Evolutionary conservation across 345 rosid genomes (phyloP).

Genomic region (Passiflora organensis): DNA sequence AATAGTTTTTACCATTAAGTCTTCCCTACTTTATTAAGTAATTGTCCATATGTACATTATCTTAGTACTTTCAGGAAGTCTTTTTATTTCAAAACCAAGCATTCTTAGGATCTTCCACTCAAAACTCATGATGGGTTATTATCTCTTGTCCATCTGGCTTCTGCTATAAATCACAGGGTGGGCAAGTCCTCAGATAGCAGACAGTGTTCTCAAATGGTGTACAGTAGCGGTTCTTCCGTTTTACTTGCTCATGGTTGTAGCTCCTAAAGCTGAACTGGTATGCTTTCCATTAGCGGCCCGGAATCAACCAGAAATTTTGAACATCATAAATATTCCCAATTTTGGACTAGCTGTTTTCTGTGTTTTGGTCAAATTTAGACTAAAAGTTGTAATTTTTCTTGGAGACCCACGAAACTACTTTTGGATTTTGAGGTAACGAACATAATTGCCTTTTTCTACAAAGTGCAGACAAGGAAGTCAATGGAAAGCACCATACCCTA

Average conservation of each 20-base stretch:
- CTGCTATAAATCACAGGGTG: constrained; percentile 42
- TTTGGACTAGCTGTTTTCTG: neutral
- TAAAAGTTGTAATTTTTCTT: neutral
- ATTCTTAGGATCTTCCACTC: neutral
- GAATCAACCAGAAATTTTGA: too few species aligned
- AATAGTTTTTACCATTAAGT: neutral
- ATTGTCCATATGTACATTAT: neutral
- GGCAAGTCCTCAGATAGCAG: constrained; percentile 59
- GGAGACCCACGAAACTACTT: too few species aligned
- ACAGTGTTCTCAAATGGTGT: constrained; percentile 59
- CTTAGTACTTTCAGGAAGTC: neutral
- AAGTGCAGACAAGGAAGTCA: constrained; percentile 64
- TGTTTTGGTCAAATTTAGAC: neutral
- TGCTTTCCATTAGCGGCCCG: too few species aligned
- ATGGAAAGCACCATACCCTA: constrained; percentile 70
- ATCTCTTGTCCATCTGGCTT: neutral
- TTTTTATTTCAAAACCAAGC: neutral
- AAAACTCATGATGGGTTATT: neutral
- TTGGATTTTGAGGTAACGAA: neutral
- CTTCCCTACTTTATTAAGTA: neutral
- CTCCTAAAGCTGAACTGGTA: constrained; percentile 82
- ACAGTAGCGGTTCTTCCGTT: constrained; percentile 84
- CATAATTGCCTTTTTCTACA: neutral
- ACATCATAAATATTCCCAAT: too few species aligned
- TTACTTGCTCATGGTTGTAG: constrained; percentile 84